Conservation (phyloP, 805 yeast genomes). For the Teunomyces gatunensis region DNA sequence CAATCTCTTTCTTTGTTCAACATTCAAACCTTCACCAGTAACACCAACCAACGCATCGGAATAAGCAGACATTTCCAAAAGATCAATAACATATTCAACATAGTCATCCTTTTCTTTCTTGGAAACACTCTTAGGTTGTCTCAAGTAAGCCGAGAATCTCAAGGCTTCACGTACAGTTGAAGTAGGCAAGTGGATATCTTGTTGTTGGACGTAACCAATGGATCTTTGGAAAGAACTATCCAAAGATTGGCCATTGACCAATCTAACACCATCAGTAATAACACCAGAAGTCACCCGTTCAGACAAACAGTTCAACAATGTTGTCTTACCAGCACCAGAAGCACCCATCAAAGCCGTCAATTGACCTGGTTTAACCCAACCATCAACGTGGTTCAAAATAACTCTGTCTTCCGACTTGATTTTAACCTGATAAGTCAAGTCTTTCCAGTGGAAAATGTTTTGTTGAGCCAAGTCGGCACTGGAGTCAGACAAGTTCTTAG, state of each 20-base stretch:
- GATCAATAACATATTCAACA: constrained; percentile 21
- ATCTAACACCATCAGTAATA: constrained; percentile 34
- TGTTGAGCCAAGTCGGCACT: not conserved
- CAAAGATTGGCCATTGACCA: constrained; percentile 21
- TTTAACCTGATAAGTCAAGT: constrained; percentile 36
- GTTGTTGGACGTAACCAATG: constrained; percentile 31
- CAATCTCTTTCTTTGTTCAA: constrained; percentile 39
- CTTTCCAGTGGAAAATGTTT: constrained; percentile 37
- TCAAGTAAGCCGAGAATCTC: constrained; percentile 20
- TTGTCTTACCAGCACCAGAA: constrained; percentile 46
- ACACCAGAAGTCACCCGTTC: constrained; percentile 17
- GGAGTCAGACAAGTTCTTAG: constrained; percentile 17
- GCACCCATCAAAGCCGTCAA: constrained; percentile 69
- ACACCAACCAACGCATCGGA: constrained; percentile 32
- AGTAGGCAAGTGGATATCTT: constrained; percentile 27
- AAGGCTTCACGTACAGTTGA: constrained; percentile 28
- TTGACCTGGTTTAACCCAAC: constrained; percentile 82
- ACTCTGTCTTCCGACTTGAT: constrained; percentile 36
- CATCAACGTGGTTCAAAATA: constrained; percentile 59
- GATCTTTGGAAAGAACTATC: constrained; percentile 28
- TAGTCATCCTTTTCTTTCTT: constrained; percentile 19
- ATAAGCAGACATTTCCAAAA: constrained; percentile 22
- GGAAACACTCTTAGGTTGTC: constrained; percentile 18
- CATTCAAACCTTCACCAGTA: constrained; percentile 35
- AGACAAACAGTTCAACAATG: constrained; percentile 39